These are phyloP conservation scores for Lipomyces spencermartinsiae DNA, from an alignment of 805 yeast genomes.

Conservation along the genomic window DNA sequence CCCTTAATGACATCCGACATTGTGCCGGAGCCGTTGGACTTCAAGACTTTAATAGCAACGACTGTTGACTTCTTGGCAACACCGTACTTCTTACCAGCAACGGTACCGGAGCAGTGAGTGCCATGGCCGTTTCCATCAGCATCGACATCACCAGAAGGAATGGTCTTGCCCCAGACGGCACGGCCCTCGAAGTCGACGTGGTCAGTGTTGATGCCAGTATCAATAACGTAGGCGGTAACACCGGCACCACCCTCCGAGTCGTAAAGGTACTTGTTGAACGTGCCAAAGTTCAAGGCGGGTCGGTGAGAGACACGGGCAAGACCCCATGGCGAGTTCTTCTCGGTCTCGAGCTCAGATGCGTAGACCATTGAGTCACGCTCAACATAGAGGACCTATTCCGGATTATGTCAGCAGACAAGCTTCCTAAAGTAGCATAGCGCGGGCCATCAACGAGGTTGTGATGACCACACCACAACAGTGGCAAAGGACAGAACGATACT, in stretches of 20 bases:
- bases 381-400: conserved; percentile 57
- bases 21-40: conserved; percentile 64
- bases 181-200: conserved; percentile 67
- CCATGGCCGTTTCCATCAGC: conserved; percentile 69
- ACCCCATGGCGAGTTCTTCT: conserved; percentile 77
- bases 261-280: conserved; percentile 65
- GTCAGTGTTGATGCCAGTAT: conserved; percentile 60
- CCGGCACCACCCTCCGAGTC: conserved; percentile 67
- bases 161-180: conserved; percentile 65
- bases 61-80: conserved; percentile 65
- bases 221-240: conserved; percentile 62
- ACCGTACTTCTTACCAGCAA: conserved; percentile 63
- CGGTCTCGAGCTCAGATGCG: conserved; percentile 55
- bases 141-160: conserved; percentile 57
- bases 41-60: conserved; percentile 66
- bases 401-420: background rate
- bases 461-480: conserved; percentile 31
- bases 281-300: conserved; percentile 61
- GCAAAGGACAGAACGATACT: conserved; percentile 6
- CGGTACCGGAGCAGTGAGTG: conserved; percentile 71
- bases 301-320: conserved; percentile 74
- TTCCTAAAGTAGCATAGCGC: conserved; percentile 51
- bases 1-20: conserved; percentile 69
- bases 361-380: conserved; percentile 62
- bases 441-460: background rate